Conservation (phyloP, 805 yeast species). For the Candida caryicola region DNA sequence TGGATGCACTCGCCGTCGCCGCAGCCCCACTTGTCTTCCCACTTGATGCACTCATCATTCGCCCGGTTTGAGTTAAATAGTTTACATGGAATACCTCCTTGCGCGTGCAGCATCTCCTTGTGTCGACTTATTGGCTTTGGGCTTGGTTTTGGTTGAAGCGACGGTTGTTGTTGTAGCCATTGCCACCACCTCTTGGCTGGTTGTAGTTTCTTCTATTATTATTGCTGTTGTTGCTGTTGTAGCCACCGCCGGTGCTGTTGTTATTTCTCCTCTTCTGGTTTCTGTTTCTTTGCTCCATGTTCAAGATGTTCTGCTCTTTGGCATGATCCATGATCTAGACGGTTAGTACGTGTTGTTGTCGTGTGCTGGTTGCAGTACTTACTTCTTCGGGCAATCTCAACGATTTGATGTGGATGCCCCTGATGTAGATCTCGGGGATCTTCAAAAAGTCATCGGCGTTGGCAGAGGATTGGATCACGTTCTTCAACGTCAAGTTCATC, state of each 20-base stretch:
- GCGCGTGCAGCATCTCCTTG: too few species aligned
- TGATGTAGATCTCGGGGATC: conserved; percentile 71
- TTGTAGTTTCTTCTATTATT: conserved; percentile 17
- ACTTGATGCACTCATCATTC: too few species aligned
- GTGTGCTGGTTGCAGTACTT: too few species aligned
- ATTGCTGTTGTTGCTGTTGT: conserved; percentile 13
- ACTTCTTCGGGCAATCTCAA: conserved; percentile 69
- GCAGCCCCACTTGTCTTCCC: too few species aligned
- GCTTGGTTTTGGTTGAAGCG: conserved; percentile 19
- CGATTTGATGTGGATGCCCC: conserved; percentile 81
- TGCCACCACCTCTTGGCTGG: conserved; percentile 24
- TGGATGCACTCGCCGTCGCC: too few species aligned
- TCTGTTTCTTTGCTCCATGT: conserved; percentile 48
- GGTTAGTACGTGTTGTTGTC: conserved; percentile 9
- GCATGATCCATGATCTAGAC: conserved; percentile 64
- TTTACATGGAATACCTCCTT: too few species aligned
- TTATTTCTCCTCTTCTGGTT: conserved; percentile 44
- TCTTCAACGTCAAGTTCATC: conserved; percentile 87
- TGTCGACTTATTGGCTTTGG: conserved; percentile 19
- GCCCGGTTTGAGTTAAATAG: too few species aligned
- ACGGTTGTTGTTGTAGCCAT: conserved; percentile 25
- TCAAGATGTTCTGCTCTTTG: conserved; percentile 58
- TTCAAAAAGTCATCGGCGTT: conserved; percentile 60
- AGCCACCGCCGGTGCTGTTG: conserved; percentile 20
- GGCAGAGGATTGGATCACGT: conserved; percentile 67